Evolutionary conservation across 768 basidiomycete genomes (phyloP).

Genomic region (Mycena crocata): DNA sequence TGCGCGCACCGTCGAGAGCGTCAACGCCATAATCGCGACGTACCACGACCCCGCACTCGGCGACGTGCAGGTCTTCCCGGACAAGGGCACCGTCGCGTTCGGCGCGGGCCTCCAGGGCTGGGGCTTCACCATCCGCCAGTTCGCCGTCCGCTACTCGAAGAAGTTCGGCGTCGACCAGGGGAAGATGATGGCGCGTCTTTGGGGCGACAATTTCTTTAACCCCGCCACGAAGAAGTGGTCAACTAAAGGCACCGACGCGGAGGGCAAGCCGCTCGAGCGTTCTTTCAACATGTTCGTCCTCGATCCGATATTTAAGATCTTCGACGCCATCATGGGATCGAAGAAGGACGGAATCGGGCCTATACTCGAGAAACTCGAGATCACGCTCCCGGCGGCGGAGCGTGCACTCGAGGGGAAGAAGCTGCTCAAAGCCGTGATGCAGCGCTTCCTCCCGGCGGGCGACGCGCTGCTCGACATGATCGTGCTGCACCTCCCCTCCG

Average conservation of each 20-base stretch:
- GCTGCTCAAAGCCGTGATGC: conserved; percentile 97
- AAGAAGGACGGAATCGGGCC: conserved; percentile 88
- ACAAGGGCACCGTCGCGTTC: conserved; percentile 97
- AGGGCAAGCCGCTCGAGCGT: conserved; percentile 92
- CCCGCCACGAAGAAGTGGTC: conserved; percentile 97
- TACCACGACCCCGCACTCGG: conserved; percentile 95
- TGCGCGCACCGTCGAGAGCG: conserved; percentile 95
- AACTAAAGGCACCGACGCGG: conserved; percentile 75
- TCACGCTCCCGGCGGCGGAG: conserved; percentile 88
- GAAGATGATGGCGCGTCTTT: conserved; percentile 80
- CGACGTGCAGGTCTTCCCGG: conserved; percentile 98
- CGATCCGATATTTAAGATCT: conserved; percentile 98
- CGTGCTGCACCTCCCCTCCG: conserved; percentile 98
- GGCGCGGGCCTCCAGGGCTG: conserved; percentile 99
- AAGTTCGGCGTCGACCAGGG: conserved; percentile 99
- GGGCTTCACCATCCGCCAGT: conserved; percentile 99
- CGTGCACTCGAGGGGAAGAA: conserved; percentile 93
- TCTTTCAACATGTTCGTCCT: conserved; percentile 99
- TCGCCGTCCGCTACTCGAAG: conserved; percentile 93
- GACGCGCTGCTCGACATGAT: conserved; percentile 99
- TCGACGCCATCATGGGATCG: conserved; percentile 98
- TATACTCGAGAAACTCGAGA: conserved; percentile 96
- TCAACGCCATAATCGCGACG: conserved; percentile 98
- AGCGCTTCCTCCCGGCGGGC: conserved; percentile 98
- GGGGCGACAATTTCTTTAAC: conserved; percentile 99